Evolutionary conservation across 768 basidiomycete genomes (phyloP).

Genomic region (Dacryopinax primogenitus): DNA sequence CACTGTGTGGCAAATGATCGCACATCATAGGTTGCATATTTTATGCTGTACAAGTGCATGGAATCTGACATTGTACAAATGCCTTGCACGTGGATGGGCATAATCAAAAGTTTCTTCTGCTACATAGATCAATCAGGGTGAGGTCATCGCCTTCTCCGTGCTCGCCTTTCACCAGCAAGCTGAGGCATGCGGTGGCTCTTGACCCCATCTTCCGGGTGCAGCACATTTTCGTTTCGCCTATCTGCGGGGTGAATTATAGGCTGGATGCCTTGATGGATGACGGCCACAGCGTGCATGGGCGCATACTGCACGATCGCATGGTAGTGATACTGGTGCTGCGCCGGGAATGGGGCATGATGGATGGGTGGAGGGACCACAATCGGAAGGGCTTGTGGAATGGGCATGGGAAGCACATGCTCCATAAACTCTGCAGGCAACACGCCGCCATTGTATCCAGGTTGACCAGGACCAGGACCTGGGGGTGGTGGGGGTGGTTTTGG

Average conservation of each 20-base stretch:
- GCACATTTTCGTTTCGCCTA: not conserved
- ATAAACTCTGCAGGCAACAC: not conserved
- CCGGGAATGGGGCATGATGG: not conserved
- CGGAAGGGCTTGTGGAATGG: not conserved
- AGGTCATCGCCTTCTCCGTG: not conserved
- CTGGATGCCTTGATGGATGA: not conserved
- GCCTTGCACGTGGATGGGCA: too few relatives aligned
- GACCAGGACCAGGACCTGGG: not conserved
- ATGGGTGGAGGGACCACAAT: not conserved
- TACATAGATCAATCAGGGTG: too few relatives aligned
- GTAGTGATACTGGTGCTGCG: not conserved
- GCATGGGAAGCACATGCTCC: not conserved
- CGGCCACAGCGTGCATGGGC: not conserved
- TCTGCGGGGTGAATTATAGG: not conserved
- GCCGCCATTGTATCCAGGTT: not conserved
- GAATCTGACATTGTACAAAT: too few relatives aligned
- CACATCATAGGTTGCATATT: too few relatives aligned
- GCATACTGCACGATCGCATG: not conserved
- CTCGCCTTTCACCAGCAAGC: not conserved
- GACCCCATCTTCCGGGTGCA: not conserved
- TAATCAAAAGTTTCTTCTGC: too few relatives aligned
- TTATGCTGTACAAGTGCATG: too few relatives aligned
- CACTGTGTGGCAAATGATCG: too few relatives aligned
- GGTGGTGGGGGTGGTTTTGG: constrained; percentile 25
- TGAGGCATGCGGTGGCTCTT: too few relatives aligned